Base-by-base conservation (phyloP, 371 early-diverging fungal genomes). In the Rhizopus stolonifer region DNA sequence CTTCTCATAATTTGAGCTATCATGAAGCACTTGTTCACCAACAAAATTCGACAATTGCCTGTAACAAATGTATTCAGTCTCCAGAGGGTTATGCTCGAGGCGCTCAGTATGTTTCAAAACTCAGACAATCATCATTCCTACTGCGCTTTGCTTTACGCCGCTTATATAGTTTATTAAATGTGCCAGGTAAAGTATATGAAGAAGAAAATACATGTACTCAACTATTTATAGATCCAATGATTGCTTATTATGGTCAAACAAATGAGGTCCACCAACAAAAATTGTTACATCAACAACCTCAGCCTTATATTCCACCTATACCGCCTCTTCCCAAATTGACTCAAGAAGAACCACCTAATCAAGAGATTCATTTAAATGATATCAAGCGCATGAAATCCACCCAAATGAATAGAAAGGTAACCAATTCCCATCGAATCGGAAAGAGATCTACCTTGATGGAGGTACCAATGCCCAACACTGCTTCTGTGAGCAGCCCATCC, bases 101-200 rank as follows among this genome's bases (percentile, higher is more conserved):
- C 9, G 88, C 93, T 44, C 79, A 82, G 52, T 70, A 76, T 54
- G 83, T 95, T 0, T 85, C 95, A n/a, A 90, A 92, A 60, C 77
- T 96, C 21, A 87, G 93, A 55, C 94, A 96, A 67, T 96, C 93
- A 59, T 85, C 88, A 9, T 94, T 93, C 63, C 67, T 95, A 44
- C 73, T 96, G 54, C 74, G 88, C 0, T 86, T 91, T 26, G 90
- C 94, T 10, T 79, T 95, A 46, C 83, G 85, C 50, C 74, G 94
- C n/a, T 76, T 95, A 15, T 91, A 89, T 56, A 77, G 74, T n/a
- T 61, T 90, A 36, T 73, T 95, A 2, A 79, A 81, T 55, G 74
- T 84, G n/a, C 79, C 80, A 62, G 79, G 85, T 86, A 65, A 44
- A 36, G 29, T 4, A 49, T 40, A 45, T 14, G 3, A 10, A 38